Evolutionary conservation across 2,329 filamentous ascomycete genomes (phyloP).

Genomic region (Apiospora sp.): DNA sequence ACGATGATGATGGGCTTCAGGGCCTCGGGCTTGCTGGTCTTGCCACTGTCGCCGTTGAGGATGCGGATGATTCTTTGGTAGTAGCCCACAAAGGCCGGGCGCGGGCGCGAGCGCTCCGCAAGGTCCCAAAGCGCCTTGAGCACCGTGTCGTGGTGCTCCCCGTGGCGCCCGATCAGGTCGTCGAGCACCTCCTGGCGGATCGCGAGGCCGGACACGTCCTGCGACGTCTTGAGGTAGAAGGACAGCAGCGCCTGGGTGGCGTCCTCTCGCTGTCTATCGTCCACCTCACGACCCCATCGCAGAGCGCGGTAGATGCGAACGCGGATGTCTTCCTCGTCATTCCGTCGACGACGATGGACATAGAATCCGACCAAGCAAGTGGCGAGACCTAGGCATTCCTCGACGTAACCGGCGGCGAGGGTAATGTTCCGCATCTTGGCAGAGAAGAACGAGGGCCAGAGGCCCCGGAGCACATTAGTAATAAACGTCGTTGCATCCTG

Average conservation of each 20-base stretch:
- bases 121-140: conserved; percentile 47
- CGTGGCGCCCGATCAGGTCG: conserved; percentile 46
- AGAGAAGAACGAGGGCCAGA: conserved; percentile 56
- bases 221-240: conserved; percentile 41
- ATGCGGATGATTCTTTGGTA: conserved; percentile 46
- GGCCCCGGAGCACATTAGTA: conserved; percentile 51
- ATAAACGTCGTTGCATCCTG: conserved; percentile 55
- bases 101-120: conserved; percentile 45
- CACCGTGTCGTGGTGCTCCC: conserved; percentile 43
- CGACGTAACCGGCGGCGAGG: conserved; percentile 50
- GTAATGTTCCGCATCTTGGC: conserved; percentile 52
- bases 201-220: conserved; percentile 44
- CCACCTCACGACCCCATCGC: conserved; percentile 19
- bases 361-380: conserved; percentile 56
- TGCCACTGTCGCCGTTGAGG: conserved; percentile 46
- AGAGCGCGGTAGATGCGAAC: conserved; percentile 27
- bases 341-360: conserved; percentile 43
- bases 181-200: conserved; percentile 48
- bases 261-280: conserved; percentile 20
- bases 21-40: conserved; percentile 45
- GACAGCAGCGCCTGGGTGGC: conserved; percentile 39
- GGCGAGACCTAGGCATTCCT: conserved; percentile 55
- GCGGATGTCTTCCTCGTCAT: conserved; percentile 46
- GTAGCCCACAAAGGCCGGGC: conserved; percentile 43
- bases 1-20: conserved; percentile 48